phyloP scores from a whole-genome alignment of 345 rosid genomes.

The Geranium brycei region DNA sequence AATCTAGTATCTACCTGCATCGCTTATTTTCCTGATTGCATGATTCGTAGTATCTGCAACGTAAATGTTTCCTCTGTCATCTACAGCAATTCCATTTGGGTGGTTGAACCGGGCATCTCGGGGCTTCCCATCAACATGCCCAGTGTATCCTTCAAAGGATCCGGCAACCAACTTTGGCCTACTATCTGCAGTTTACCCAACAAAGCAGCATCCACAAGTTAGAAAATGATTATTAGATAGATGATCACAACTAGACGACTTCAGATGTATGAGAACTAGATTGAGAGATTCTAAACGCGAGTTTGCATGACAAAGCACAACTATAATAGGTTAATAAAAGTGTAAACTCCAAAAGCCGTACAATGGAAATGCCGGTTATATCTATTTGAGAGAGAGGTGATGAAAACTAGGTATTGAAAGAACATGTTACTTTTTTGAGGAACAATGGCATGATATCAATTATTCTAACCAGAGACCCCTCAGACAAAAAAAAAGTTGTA shows the following conservation, averaged over 20 bases:
- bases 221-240: neutral
- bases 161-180: constrained; percentile 85
- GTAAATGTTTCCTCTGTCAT: constrained; percentile 84
- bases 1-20: constrained; percentile 36
- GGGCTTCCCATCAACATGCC: constrained; percentile 79
- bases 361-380: neutral
- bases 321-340: too few relatives aligned
- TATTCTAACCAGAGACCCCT: too few relatives aligned
- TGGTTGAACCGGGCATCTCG: constrained; percentile 83
- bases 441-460: too few relatives aligned
- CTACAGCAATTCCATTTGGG: constrained; percentile 82
- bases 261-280: neutral
- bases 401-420: too few relatives aligned
- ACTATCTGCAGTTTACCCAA: constrained; percentile 32
- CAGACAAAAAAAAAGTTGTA: too few relatives aligned
- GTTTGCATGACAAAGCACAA: neutral
- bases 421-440: too few relatives aligned
- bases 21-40: constrained; percentile 90
- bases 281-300: too few relatives aligned
- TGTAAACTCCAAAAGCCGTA: neutral
- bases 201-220: neutral
- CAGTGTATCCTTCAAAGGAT: constrained; percentile 68
- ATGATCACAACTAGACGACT: neutral
- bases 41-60: constrained; percentile 74
- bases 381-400: too few relatives aligned